Percentiles rank a stretch among this genome's conserved stretches.
Conservation (phyloP, 2,329 filamentous ascomycete genomes). For the Rhynchosporium secalis region DNA sequence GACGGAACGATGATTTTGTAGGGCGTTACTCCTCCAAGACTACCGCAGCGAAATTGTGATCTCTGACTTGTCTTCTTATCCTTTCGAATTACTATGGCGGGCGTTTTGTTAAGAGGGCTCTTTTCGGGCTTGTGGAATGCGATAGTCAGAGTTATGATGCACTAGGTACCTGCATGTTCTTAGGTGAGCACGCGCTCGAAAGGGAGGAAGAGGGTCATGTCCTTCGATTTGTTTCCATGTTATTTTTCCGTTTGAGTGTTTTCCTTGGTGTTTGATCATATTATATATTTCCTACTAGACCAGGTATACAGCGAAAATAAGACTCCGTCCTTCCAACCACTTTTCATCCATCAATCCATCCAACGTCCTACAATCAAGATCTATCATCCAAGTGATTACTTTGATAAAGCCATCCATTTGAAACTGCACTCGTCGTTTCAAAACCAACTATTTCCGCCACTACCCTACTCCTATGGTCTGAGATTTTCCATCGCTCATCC, state of each 20-base stretch:
- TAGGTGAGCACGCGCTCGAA: neutral
- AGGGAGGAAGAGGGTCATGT: neutral
- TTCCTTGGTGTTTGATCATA: conserved; percentile 1
- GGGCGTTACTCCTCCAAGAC: no score
- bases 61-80: neutral
- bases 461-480: neutral
- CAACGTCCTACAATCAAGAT: neutral
- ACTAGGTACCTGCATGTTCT: no score
- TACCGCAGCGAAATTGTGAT: neutral
- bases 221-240: neutral
- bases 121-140: no score
- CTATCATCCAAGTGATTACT: neutral
- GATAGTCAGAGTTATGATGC: no score
- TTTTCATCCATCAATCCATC: conserved; percentile 8
- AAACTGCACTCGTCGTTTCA: neutral
- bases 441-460: neutral
- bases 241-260: neutral
- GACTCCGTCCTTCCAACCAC: conserved; percentile 8
- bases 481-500: neutral
- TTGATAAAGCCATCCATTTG: neutral
- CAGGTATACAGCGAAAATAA: conserved; percentile 1
- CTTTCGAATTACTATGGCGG: no score
- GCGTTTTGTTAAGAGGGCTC: no score
- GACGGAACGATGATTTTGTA: neutral
- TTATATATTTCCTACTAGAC: neutral